A percentile compares a stretch with the other conserved stretches of the same genome.
phyloP scores from a whole-genome alignment of 2,329 filamentous ascomycete genomes.

The Penicillium corylophilum region DNA sequence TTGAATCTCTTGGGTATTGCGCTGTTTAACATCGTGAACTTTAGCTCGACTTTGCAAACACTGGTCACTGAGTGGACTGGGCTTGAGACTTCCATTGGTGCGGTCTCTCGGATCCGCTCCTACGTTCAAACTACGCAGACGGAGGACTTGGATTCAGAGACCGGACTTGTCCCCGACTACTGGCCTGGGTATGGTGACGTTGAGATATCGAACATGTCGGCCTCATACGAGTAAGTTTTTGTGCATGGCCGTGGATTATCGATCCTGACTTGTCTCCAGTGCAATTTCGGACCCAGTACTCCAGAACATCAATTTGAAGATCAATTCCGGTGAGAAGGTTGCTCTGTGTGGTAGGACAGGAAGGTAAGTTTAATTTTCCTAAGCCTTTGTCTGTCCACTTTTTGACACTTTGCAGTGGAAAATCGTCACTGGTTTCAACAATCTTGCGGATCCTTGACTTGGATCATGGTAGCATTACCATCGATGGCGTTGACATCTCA shows the following conservation, averaged over 20 bases:
- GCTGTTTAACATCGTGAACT: constrained; percentile 25
- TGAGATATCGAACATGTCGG: constrained; percentile 38
- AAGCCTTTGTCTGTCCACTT: not conserved
- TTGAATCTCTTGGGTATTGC: constrained; percentile 18
- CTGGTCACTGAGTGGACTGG: constrained; percentile 19
- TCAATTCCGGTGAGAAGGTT: constrained; percentile 28
- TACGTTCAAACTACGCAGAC: constrained; percentile 43
- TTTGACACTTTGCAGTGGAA: constrained; percentile 18
- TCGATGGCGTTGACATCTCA: constrained; percentile 29
- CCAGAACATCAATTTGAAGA: constrained; percentile 19
- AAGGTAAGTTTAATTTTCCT: constrained; percentile 15
- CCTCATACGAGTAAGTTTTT: constrained; percentile 36
- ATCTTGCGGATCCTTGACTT: constrained; percentile 32
- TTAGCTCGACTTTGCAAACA: constrained; percentile 18
- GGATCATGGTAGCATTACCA: constrained; percentile 22
- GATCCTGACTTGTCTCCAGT: constrained; percentile 1
- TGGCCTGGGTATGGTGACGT: constrained; percentile 42
- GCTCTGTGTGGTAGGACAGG: constrained; percentile 33
- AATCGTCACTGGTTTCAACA: constrained; percentile 29
- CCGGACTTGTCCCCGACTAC: constrained; percentile 27
- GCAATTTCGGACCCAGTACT: constrained; percentile 16
- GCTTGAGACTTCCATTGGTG: constrained; percentile 24
- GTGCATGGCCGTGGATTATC: not conserved
- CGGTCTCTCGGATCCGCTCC: constrained; percentile 42
- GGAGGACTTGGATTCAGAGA: constrained; percentile 42